Conservation (phyloP, 331 rosid genomes). For the Quercus phellos region DNA sequence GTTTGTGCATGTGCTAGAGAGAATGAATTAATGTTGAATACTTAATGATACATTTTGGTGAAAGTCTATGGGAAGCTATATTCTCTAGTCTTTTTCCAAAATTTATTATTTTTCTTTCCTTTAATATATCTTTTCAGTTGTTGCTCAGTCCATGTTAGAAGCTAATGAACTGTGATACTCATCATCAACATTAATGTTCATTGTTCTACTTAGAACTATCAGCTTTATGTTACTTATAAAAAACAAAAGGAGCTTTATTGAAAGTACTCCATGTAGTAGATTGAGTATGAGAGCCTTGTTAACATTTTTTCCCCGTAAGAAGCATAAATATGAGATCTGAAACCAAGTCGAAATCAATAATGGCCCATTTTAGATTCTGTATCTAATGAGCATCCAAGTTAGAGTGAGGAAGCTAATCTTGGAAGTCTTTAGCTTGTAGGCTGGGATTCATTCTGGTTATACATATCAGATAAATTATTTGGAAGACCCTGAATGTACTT, state of each 20-base stretch:
- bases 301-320: background rate
- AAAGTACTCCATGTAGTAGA: background rate
- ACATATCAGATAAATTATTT: too few species aligned
- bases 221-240: background rate
- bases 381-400: background rate
- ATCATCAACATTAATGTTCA: background rate
- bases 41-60: background rate
- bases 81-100: too few species aligned
- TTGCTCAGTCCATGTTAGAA: background rate
- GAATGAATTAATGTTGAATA: background rate
- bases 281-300: background rate
- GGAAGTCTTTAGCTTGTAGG: background rate
- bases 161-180: background rate
- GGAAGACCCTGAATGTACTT: too few species aligned
- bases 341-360: background rate
- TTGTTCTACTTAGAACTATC: background rate
- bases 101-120: background rate
- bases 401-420: background rate
- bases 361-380: too few species aligned
- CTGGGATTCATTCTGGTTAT: background rate
- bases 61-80: background rate
- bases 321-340: background rate
- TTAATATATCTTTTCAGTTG: background rate
- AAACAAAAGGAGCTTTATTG: background rate
- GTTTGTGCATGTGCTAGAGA: background rate